Conservation (phyloP, 1,284 basidiomycete genomes). For the Golubevia pallescens region DNA sequence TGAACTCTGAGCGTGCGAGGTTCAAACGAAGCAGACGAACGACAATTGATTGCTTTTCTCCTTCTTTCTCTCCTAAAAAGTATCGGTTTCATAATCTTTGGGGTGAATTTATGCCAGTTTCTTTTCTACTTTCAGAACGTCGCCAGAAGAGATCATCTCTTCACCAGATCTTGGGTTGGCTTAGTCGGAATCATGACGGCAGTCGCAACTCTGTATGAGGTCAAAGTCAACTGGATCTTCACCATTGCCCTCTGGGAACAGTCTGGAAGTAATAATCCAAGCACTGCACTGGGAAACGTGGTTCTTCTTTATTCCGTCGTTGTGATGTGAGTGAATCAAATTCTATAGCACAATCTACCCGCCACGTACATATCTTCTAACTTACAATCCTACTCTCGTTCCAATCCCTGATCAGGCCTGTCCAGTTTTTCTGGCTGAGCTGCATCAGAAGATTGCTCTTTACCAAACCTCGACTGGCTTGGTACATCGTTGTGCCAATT, state of each 20-base stretch:
- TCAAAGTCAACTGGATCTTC: background rate
- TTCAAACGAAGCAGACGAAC: too few species aligned
- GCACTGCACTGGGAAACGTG: background rate
- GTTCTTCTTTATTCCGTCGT: background rate
- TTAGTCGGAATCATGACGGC: background rate
- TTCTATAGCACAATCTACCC: too few species aligned
- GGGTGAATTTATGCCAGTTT: background rate
- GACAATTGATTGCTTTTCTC: too few species aligned
- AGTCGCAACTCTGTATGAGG: background rate
- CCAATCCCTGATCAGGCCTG: too few species aligned
- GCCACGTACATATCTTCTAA: too few species aligned
- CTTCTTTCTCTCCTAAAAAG: background rate
- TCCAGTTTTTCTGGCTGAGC: too few species aligned
- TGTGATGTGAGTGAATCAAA: too few species aligned
- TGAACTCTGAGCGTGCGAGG: too few species aligned
- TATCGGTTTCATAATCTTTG: background rate
- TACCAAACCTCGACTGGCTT: too few species aligned
- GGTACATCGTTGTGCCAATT: too few species aligned
- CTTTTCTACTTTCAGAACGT: background rate
- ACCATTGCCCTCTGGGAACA: background rate
- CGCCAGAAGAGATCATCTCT: background rate
- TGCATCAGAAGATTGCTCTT: too few species aligned
- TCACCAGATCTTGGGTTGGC: background rate
- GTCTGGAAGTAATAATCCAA: background rate
- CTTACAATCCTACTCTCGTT: too few species aligned